These are phyloP conservation scores for Tylopilus sp. DNA, from an alignment of 1,284 basidiomycete species.

Conservation along the genomic window DNA sequence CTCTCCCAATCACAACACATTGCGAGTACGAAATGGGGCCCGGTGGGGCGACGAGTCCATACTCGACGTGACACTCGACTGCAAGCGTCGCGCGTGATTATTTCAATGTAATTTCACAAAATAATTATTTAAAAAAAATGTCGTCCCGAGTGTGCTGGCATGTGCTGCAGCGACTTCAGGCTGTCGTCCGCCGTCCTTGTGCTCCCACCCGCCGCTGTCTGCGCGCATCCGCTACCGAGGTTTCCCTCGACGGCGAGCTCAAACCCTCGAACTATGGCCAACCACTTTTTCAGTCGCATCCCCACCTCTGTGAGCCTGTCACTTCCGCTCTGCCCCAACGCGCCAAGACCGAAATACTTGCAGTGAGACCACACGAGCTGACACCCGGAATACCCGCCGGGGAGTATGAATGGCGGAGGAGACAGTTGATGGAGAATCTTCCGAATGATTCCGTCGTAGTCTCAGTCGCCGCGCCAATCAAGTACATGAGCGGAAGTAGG, in stretches of 20 bases:
- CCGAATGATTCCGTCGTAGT: slow-evolving; percentile 81
- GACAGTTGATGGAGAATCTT: slow-evolving; percentile 72
- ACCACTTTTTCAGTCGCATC: slow-evolving; percentile 74
- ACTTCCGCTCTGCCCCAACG: neutral
- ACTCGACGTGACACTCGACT: neutral
- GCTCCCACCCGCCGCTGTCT: slow-evolving; percentile 2
- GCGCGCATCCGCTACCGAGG: slow-evolving; percentile 41
- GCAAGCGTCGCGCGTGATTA: slow-evolving; percentile 25
- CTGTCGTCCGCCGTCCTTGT: neutral
- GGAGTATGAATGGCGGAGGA: slow-evolving; percentile 84
- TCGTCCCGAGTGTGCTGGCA: slow-evolving; percentile 17
- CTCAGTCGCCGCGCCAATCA: slow-evolving; percentile 76
- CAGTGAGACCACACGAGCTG: slow-evolving; percentile 63
- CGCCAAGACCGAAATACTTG: slow-evolving; percentile 7
- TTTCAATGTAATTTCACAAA: neutral
- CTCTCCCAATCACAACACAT: slow-evolving; percentile 54
- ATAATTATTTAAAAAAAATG: slow-evolving; percentile 19
- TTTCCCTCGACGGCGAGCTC: slow-evolving; percentile 22
- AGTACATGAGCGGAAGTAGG: slow-evolving; percentile 87
- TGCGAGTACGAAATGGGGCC: slow-evolving; percentile 5
- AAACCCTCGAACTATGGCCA: slow-evolving; percentile 78
- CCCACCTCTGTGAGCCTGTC: slow-evolving; percentile 63
- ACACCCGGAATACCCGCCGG: slow-evolving; percentile 81
- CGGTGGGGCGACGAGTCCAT: slow-evolving; percentile 25
- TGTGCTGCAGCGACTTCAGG: slow-evolving; percentile 9